Conservation (phyloP, 306 rosid species). For the Cucurbita moschata region DNA sequence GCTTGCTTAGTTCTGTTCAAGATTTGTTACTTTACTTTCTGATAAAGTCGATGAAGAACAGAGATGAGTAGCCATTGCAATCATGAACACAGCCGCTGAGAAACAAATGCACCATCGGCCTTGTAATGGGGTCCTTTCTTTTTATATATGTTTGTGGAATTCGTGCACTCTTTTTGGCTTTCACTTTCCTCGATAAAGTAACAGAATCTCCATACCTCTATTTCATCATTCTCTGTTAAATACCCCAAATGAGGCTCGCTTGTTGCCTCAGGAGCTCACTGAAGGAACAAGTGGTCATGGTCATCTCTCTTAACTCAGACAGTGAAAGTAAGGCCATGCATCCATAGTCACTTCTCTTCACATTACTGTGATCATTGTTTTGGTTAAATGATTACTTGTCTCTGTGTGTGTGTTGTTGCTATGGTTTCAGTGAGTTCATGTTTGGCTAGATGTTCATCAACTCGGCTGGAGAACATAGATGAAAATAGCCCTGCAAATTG, state of each 20-base stretch:
- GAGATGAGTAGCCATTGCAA: constrained; percentile 32
- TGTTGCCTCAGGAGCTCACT: neutral
- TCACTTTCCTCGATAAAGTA: constrained; percentile 20
- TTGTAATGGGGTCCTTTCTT: constrained; percentile 29
- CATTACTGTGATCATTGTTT: neutral
- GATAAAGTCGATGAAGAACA: constrained; percentile 29
- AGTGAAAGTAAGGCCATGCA: constrained; percentile 5
- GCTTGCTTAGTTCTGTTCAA: neutral
- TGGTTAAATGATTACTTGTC: neutral
- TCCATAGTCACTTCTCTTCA: constrained; percentile 1
- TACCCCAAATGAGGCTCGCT: constrained; percentile 21
- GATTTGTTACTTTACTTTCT: constrained; percentile 20
- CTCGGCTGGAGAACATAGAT: constrained; percentile 57
- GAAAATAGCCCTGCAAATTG: constrained; percentile 46
- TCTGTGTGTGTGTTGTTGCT: neutral
- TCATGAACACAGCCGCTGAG: constrained; percentile 67
- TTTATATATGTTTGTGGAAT: constrained; percentile 11
- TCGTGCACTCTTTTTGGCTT: constrained; percentile 11
- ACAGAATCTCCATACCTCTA: neutral
- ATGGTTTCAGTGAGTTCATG: constrained; percentile 41
- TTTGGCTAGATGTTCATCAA: constrained; percentile 35
- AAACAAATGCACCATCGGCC: constrained; percentile 37
- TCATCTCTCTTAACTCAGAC: constrained; percentile 4
- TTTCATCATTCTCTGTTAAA: constrained; percentile 23
- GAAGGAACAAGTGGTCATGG: neutral